phyloP scores from a whole-genome alignment of 352 stramenopile species.

The Phytophthora hibernalis region DNA sequence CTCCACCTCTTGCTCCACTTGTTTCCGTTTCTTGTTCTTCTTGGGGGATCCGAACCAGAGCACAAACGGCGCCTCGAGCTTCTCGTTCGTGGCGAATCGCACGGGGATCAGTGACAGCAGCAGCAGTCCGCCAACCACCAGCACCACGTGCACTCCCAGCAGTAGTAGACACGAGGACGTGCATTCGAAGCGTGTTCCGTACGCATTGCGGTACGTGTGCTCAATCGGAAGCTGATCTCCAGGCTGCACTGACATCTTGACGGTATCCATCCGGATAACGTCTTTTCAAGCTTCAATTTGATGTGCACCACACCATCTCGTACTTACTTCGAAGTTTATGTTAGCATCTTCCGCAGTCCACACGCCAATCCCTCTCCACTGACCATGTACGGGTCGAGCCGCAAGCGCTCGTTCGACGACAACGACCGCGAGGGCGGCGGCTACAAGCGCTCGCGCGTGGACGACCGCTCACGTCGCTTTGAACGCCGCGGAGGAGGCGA shows the following conservation, averaged over 20 bases:
- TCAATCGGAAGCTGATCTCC: constrained; percentile 18
- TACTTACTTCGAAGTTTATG: too few relatives aligned
- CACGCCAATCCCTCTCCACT: constrained; percentile 1
- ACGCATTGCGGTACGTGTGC: constrained; percentile 64
- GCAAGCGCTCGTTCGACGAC: constrained; percentile 76
- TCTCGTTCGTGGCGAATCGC: constrained; percentile 17
- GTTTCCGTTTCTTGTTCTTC: constrained; percentile 10
- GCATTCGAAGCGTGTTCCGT: constrained; percentile 64
- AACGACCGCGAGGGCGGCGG: constrained; percentile 46
- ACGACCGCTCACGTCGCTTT: constrained; percentile 47
- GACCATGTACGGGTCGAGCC: constrained; percentile 43
- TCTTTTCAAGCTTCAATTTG: constrained; percentile 7
- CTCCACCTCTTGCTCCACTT: constrained; percentile 1
- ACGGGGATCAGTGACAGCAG: constrained; percentile 62
- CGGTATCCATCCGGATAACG: neutral
- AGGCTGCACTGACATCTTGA: constrained; percentile 4
- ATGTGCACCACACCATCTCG: constrained; percentile 17
- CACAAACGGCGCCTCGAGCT: constrained; percentile 41
- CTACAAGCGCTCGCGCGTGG: constrained; percentile 71
- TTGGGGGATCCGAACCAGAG: constrained; percentile 34
- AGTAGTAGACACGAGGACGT: constrained; percentile 55
- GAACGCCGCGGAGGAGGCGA: constrained; percentile 42
- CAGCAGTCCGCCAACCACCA: constrained; percentile 39
- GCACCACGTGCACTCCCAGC: constrained; percentile 39
- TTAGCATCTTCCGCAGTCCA: neutral